A percentile compares a stretch with the other conserved stretches of the same genome.
phyloP scores from a whole-genome alignment of 73 alveolate species.

The Paramecium tetraurelia region DNA sequence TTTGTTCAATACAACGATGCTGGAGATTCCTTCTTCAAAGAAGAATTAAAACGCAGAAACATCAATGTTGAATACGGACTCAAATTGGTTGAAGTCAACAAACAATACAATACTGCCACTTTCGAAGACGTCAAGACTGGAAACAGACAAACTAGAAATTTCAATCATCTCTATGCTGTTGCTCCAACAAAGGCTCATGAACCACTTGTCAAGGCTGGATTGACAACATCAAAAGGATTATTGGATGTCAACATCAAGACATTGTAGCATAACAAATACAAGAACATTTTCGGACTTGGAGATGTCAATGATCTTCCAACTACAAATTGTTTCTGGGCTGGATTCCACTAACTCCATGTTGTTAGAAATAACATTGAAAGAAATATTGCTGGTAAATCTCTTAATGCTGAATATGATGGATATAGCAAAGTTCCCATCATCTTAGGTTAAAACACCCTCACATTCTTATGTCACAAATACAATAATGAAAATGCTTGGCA shows the following conservation, averaged over 20 bases:
- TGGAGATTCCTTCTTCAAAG: constrained; percentile 60
- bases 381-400: constrained; percentile 38
- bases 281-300: constrained; percentile 60
- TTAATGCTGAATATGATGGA: constrained; percentile 62
- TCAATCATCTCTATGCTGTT: constrained; percentile 38
- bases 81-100: constrained; percentile 51
- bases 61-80: constrained; percentile 57
- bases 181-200: constrained; percentile 58
- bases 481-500: constrained; percentile 55
- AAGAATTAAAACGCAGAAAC: constrained; percentile 42
- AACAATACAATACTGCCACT: constrained; percentile 48
- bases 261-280: constrained; percentile 57
- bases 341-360: constrained; percentile 57
- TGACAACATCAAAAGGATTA: constrained; percentile 53
- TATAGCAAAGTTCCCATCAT: constrained; percentile 59
- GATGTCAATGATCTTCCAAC: constrained; percentile 62
- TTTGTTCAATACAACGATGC: constrained; percentile 58
- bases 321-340: constrained; percentile 66
- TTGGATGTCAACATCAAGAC: constrained; percentile 55
- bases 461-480: constrained; percentile 51
- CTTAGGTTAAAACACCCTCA: constrained; percentile 49
- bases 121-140: constrained; percentile 58
- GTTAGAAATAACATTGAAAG: constrained; percentile 59
- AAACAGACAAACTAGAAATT: constrained; percentile 30
- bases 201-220: constrained; percentile 55